These are phyloP conservation scores for Tricholoma terreum DNA, from an alignment of 768 basidiomycete genomes.

Conservation along the genomic window DNA sequence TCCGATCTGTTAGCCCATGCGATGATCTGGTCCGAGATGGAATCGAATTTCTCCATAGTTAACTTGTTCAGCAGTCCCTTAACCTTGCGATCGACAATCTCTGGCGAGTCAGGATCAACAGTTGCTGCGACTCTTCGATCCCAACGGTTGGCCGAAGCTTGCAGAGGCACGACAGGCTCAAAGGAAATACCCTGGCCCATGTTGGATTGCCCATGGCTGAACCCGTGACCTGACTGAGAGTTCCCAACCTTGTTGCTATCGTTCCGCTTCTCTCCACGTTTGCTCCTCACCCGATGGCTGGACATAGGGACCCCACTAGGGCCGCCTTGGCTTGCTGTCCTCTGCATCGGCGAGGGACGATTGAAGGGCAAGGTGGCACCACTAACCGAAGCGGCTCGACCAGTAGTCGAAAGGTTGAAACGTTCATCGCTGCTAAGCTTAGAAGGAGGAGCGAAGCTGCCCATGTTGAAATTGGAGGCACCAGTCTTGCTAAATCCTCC, in stretches of 20 bases:
- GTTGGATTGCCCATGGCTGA: slow-evolving; percentile 28
- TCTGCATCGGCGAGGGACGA: slow-evolving; percentile 58
- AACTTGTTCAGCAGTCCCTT: slow-evolving; percentile 91
- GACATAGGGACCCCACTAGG: slow-evolving; percentile 47
- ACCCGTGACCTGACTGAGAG: slow-evolving; percentile 35
- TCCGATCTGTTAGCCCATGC: slow-evolving; percentile 92
- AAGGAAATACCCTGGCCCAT: slow-evolving; percentile 28
- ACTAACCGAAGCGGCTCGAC: slow-evolving; percentile 56
- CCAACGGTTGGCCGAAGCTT: slow-evolving; percentile 84
- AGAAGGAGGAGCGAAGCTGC: slow-evolving; percentile 53
- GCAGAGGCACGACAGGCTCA: slow-evolving; percentile 78
- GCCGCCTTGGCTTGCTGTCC: slow-evolving; percentile 66
- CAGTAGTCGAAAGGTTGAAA: slow-evolving; percentile 43
- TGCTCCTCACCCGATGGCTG: slow-evolving; percentile 68
- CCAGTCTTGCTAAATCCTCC: slow-evolving; percentile 48
- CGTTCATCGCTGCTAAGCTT: slow-evolving; percentile 74
- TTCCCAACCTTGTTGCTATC: slow-evolving; percentile 44
- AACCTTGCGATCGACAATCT: slow-evolving; percentile 91
- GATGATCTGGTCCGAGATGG: slow-evolving; percentile 94
- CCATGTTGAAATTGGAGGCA: slow-evolving; percentile 52
- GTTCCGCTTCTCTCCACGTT: slow-evolving; percentile 79
- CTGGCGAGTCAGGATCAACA: slow-evolving; percentile 67
- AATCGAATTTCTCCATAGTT: slow-evolving; percentile 94
- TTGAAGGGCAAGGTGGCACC: slow-evolving; percentile 50
- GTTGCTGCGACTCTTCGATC: slow-evolving; percentile 45